Evolutionary conservation across 2,329 filamentous ascomycete species (phyloP).

Genomic region (Emericellopsis cladophorae): DNA sequence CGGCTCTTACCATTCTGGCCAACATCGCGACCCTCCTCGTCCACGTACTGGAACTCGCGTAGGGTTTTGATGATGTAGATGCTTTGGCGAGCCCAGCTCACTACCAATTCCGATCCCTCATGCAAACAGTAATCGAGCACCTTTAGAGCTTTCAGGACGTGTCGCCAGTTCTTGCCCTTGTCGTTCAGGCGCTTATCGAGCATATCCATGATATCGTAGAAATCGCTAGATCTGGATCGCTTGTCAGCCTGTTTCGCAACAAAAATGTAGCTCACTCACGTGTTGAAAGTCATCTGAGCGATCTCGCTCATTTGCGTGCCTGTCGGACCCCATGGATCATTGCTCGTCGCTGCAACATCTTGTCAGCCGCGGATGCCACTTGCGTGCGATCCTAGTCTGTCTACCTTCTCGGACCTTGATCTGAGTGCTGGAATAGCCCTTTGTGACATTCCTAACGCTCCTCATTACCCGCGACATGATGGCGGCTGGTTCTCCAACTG

Average conservation of each 20-base stretch:
- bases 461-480: slow-evolving; percentile 93
- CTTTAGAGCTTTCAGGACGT: slow-evolving; percentile 94
- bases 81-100: slow-evolving; percentile 96
- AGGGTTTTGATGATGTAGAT: slow-evolving; percentile 98
- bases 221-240: slow-evolving; percentile 67
- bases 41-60: slow-evolving; percentile 91
- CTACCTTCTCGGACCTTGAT: slow-evolving; percentile 96
- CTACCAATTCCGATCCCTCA: slow-evolving; percentile 89
- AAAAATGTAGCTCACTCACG: slow-evolving; percentile 42
- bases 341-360: slow-evolving; percentile 70
- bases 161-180: slow-evolving; percentile 99
- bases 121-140: slow-evolving; percentile 97
- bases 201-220: slow-evolving; percentile 99
- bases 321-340: slow-evolving; percentile 96
- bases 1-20: slow-evolving; percentile 75
- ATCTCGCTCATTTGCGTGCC: slow-evolving; percentile 99
- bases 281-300: slow-evolving; percentile 93
- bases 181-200: slow-evolving; percentile 96
- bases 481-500: slow-evolving; percentile 6
- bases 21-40: slow-evolving; percentile 90
- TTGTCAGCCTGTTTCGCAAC: not conserved
- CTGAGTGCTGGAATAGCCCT: slow-evolving; percentile 92
- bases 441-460: slow-evolving; percentile 98
- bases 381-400: slow-evolving; percentile 12
- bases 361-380: slow-evolving; percentile 7